These are phyloP conservation scores for Closterium sp. DNA, from an alignment of 139 green algal genomes.

Conservation along the genomic window DNA sequence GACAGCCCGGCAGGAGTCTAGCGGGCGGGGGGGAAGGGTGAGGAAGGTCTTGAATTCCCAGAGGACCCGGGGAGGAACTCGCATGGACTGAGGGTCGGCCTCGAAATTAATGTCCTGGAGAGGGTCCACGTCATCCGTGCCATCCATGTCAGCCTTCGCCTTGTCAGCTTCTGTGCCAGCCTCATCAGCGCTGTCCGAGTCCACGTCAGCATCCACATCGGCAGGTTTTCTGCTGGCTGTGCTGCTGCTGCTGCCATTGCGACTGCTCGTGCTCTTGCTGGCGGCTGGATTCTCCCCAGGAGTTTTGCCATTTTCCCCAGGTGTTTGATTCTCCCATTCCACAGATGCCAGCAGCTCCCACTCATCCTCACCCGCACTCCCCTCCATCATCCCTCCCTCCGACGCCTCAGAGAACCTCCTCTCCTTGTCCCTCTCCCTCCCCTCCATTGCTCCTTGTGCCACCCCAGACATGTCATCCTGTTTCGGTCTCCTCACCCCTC, in stretches of 20 bases:
- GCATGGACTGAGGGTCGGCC: background rate
- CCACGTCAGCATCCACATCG: background rate
- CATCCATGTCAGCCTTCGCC: background rate
- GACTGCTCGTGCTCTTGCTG: background rate
- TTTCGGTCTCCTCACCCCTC: background rate
- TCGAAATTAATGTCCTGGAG: background rate
- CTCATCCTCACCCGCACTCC: background rate
- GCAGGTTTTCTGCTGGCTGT: background rate
- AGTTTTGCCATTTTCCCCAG: too few relatives aligned
- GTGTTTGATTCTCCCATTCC: background rate
- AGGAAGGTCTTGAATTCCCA: background rate
- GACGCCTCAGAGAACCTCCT: background rate
- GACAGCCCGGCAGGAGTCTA: background rate
- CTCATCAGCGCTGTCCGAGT: background rate
- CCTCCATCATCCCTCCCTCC: background rate
- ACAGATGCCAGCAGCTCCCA: background rate
- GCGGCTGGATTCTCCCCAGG: too few relatives aligned
- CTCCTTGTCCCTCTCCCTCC: background rate
- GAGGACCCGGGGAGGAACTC: background rate
- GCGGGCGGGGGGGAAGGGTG: background rate
- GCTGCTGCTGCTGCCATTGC: background rate
- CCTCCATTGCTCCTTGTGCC: too few relatives aligned
- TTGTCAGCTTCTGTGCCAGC: background rate
- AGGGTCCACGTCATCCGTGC: background rate
- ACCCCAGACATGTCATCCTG: too few relatives aligned